These are phyloP conservation scores for Andrographis paniculata DNA, from an alignment of 305 asterid genomes.

Conservation along the genomic window DNA sequence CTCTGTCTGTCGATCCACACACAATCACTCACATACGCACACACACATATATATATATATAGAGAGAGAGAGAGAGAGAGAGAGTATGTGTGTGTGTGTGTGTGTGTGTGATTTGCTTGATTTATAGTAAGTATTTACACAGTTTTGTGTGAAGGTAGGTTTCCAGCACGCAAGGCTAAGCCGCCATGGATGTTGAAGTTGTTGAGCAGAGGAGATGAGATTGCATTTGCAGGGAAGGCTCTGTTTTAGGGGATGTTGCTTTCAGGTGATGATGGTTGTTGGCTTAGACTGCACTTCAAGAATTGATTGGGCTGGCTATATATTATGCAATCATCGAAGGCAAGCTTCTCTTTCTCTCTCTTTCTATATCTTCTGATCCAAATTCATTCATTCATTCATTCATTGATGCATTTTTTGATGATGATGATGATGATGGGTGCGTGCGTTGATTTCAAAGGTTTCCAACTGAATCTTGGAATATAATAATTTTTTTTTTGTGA, in stretches of 20 bases:
- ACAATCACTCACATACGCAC: neutral
- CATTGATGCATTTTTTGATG: no score
- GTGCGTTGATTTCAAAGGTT: no score
- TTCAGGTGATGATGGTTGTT: constrained; percentile 15
- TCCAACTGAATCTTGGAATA: no score
- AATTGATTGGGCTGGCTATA: constrained; percentile 11
- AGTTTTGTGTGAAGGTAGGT: constrained; percentile 16
- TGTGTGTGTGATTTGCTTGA: no score
- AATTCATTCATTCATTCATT: no score
- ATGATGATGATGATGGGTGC: no score
- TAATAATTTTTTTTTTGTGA: no score
- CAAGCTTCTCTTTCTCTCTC: constrained; percentile 16
- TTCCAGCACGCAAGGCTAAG: constrained; percentile 28
- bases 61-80: neutral
- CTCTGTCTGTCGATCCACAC: constrained; percentile 1
- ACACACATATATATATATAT: constrained; percentile 2
- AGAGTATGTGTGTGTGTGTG: no score
- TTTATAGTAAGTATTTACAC: no score
- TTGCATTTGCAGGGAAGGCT: neutral
- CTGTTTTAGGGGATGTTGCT: neutral
- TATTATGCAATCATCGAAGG: constrained; percentile 14
- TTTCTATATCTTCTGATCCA: no score
- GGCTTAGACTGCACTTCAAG: constrained; percentile 43
- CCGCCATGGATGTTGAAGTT: constrained; percentile 25
- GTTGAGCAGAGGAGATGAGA: constrained; percentile 7